Evolutionary conservation across 2,329 filamentous ascomycete genomes (phyloP).

Genomic region (Beauveria rudraprayagi): DNA sequence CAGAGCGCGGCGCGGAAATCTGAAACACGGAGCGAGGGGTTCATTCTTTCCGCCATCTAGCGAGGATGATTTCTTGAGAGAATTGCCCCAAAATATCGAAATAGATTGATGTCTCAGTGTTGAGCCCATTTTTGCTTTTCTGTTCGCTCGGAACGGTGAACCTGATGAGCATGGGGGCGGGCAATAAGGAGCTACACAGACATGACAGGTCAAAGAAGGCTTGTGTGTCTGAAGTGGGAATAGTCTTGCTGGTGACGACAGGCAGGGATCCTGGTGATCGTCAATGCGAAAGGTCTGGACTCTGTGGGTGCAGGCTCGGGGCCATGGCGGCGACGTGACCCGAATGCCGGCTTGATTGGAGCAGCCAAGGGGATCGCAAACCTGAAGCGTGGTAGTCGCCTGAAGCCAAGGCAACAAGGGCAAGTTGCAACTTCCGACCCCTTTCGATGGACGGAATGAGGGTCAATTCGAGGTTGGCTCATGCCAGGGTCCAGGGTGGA

Average conservation of each 20-base stretch:
- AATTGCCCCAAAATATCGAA: neutral
- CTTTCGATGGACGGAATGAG: neutral
- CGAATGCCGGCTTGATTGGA: neutral
- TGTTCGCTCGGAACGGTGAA: neutral
- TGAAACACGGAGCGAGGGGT: conserved; percentile 9
- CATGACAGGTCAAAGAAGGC: neutral
- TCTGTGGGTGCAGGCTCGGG: neutral
- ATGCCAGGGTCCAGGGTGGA: neutral
- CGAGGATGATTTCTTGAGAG: neutral
- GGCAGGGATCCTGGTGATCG: conserved; percentile 3
- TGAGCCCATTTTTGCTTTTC: neutral
- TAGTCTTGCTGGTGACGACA: neutral
- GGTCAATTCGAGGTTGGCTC: neutral
- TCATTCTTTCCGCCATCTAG: neutral
- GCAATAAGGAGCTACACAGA: neutral
- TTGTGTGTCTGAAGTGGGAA: neutral
- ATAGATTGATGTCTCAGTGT: neutral
- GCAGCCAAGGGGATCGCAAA: neutral
- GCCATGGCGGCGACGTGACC: neutral
- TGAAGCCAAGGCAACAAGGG: conserved; percentile 1
- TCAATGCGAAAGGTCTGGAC: conserved; percentile 8
- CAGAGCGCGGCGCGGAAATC: neutral
- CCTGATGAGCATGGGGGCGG: neutral
- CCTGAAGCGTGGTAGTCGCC: neutral
- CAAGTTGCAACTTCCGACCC: neutral